Conservation (phyloP, 73 alveolate species). For the Urostyla sp. region DNA sequence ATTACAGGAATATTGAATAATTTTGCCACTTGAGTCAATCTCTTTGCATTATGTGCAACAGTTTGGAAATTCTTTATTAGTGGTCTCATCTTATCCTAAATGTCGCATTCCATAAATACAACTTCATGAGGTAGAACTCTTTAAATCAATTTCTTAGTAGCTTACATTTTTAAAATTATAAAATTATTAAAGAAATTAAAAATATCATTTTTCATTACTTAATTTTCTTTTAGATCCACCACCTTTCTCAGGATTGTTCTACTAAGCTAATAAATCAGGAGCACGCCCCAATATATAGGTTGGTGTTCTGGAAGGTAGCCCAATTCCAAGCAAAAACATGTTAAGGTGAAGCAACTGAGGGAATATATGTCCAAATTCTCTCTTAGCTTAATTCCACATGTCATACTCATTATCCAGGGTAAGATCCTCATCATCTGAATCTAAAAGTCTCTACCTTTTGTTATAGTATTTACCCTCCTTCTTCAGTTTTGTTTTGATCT, state of each 20-base stretch:
- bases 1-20: conserved; percentile 35
- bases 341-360: conserved; percentile 3
- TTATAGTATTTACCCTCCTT: conserved; percentile 52
- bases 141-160: background rate
- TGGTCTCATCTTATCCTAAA: conserved; percentile 31
- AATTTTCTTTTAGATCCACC: too few relatives aligned
- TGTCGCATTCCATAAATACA: conserved; percentile 53
- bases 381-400: conserved; percentile 41
- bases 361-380: background rate
- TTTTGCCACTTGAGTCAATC: conserved; percentile 31
- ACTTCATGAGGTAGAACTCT: conserved; percentile 9
- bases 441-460: conserved; percentile 48
- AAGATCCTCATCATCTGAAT: conserved; percentile 52
- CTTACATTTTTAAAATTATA: conserved; percentile 15
- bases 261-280: conserved; percentile 14
- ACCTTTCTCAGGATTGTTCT: background rate
- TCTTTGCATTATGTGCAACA: conserved; percentile 49
- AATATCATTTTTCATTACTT: background rate
- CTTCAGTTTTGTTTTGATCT: conserved; percentile 40
- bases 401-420: conserved; percentile 50
- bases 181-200: background rate
- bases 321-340: conserved; percentile 24
- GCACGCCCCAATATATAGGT: conserved; percentile 53
- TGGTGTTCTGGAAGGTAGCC: conserved; percentile 49
- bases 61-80: conserved; percentile 8